Conservation (phyloP, 495 filamentous ascomycete species). For the Rhizodiscina lignyota region DNA sequence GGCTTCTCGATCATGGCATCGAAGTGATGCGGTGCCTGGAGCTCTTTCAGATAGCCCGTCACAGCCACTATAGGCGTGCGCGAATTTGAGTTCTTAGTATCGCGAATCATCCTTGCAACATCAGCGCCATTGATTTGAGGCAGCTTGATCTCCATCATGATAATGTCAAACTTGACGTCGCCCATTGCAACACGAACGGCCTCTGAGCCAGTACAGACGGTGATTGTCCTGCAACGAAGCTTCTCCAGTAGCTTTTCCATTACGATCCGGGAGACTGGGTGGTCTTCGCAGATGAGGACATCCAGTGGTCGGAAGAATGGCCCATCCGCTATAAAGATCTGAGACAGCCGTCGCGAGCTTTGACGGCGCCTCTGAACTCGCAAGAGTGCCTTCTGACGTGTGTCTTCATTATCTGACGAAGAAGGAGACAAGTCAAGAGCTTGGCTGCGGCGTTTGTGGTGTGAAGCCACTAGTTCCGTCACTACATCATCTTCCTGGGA, state of each 20-base stretch:
- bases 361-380: constrained; percentile 84
- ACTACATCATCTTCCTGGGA: constrained; percentile 80
- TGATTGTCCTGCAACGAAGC: constrained; percentile 86
- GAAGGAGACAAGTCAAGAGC: constrained; percentile 94
- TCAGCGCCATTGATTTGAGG: constrained; percentile 89
- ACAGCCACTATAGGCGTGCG: constrained; percentile 90
- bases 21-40: constrained; percentile 87
- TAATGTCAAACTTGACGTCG: constrained; percentile 87
- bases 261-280: constrained; percentile 89
- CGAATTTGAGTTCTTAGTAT: constrained; percentile 86
- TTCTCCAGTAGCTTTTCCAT: constrained; percentile 96
- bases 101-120: constrained; percentile 90
- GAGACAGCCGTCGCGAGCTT: constrained; percentile 80
- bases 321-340: constrained; percentile 64
- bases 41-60: constrained; percentile 93
- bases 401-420: constrained; percentile 92
- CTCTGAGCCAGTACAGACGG: constrained; percentile 72
- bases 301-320: constrained; percentile 83
- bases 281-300: constrained; percentile 93
- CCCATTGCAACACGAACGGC: constrained; percentile 83
- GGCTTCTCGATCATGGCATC: constrained; percentile 91
- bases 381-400: constrained; percentile 77
- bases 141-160: constrained; percentile 92
- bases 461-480: constrained; percentile 45
- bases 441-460: constrained; percentile 83